Percentiles rank a stretch among this genome's conserved stretches.
Evolutionary conservation across 495 filamentous ascomycete genomes (phyloP).

Genomic region (Aspergillus ellipticus): DNA sequence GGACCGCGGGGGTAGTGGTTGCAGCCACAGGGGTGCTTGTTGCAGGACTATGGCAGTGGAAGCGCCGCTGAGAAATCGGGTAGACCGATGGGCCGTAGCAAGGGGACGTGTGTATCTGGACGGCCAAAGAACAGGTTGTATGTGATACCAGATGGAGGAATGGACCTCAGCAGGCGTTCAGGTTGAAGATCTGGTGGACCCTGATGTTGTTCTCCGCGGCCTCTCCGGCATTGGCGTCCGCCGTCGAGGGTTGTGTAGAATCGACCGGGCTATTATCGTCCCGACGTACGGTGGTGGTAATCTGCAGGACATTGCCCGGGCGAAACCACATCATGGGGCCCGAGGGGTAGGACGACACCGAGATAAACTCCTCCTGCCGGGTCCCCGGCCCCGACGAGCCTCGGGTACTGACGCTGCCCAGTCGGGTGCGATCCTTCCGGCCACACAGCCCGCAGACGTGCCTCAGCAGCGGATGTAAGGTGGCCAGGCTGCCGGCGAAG

Average conservation of each 20-base stretch:
- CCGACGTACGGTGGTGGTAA: neutral
- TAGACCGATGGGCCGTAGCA: too few relatives aligned
- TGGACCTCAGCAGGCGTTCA: too few relatives aligned
- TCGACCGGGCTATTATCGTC: neutral
- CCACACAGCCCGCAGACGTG: neutral
- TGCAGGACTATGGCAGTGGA: neutral
- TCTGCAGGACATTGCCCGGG: neutral
- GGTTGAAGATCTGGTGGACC: too few relatives aligned
- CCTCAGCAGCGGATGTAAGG: neutral
- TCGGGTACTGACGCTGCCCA: neutral
- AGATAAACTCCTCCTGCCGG: neutral
- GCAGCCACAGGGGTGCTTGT: too few relatives aligned
- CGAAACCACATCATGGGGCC: neutral
- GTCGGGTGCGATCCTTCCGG: neutral
- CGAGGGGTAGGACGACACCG: neutral
- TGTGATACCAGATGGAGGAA: too few relatives aligned
- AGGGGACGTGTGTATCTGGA: too few relatives aligned
- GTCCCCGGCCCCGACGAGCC: neutral
- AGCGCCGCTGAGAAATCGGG: neutral
- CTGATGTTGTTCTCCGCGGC: too few relatives aligned
- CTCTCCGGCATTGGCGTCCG: too few relatives aligned
- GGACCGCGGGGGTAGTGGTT: neutral
- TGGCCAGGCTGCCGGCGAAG: neutral
- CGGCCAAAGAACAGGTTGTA: too few relatives aligned
- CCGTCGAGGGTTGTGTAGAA: neutral